phyloP scores from a whole-genome alignment of 108 stramenopile genomes.

The Skeletonema marinoi region DNA sequence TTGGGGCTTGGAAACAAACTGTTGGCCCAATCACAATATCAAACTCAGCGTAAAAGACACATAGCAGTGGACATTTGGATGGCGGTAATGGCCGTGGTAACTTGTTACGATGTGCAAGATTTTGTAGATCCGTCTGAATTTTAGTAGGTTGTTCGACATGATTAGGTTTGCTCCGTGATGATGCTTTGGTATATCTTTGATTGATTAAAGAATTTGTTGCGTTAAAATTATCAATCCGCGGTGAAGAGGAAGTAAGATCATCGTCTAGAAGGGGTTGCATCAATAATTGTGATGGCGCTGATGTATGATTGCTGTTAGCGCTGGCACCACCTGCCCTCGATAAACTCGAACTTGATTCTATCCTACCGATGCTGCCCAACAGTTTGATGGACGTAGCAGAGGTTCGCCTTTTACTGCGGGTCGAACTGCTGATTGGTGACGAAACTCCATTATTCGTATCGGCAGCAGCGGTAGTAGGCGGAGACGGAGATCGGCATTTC shows the following conservation, averaged over 20 bases:
- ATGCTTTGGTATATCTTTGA: not conserved
- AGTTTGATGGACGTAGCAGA: not conserved
- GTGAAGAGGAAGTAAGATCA: not conserved
- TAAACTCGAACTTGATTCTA: not conserved
- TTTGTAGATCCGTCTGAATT: not conserved
- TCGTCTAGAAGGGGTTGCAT: not conserved
- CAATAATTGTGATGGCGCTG: not conserved
- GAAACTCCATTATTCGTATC: not conserved
- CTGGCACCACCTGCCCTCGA: not conserved
- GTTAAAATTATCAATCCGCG: not conserved
- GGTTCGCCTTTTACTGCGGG: not conserved
- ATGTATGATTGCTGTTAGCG: not conserved
- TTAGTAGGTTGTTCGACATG: not conserved
- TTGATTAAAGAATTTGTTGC: not conserved
- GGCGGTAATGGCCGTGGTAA: slow-evolving; percentile 55
- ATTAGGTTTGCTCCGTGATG: not conserved
- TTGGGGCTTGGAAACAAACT: slow-evolving; percentile 68
- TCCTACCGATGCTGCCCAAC: not conserved
- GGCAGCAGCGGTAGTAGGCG: not conserved
- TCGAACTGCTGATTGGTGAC: not conserved
- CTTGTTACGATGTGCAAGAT: not conserved
- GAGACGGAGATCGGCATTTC: not conserved
- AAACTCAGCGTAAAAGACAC: slow-evolving; percentile 88
- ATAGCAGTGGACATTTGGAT: slow-evolving; percentile 71
- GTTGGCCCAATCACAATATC: slow-evolving; percentile 83